phyloP scores from a whole-genome alignment of 2,329 filamentous ascomycete species.

The Fusarium pininemorale region DNA sequence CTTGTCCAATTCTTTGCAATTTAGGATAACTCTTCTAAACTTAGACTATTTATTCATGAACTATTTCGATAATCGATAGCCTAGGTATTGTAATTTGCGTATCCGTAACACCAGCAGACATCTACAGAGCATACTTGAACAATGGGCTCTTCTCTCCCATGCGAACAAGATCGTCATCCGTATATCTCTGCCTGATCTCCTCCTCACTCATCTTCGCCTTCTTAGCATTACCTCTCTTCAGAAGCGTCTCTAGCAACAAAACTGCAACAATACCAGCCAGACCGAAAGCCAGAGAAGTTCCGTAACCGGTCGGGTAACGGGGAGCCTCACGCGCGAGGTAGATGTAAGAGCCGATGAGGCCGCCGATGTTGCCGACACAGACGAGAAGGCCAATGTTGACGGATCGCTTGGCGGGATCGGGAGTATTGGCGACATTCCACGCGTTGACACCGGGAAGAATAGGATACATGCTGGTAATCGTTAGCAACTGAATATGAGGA shows the following conservation, averaged over 20 bases:
- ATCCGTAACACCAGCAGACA: too few species aligned
- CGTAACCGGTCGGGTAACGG: constrained; percentile 4
- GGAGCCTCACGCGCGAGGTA: constrained; percentile 15
- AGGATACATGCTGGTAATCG: constrained; percentile 43
- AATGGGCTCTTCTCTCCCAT: constrained; percentile 21
- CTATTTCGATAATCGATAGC: background rate
- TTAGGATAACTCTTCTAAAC: background rate
- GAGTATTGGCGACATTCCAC: constrained; percentile 53
- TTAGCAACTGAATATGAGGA: background rate
- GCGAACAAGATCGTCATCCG: constrained; percentile 6
- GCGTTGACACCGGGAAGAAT: constrained; percentile 53
- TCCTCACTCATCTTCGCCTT: constrained; percentile 5
- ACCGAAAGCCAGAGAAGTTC: constrained; percentile 8
- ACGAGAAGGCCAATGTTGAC: constrained; percentile 54
- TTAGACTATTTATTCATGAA: background rate
- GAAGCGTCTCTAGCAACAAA: background rate
- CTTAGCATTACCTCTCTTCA: constrained; percentile 9
- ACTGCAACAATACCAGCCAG: constrained; percentile 13
- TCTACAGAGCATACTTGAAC: constrained; percentile 13
- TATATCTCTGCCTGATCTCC: background rate
- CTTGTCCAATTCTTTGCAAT: background rate
- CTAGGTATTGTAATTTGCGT: background rate
- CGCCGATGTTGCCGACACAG: constrained; percentile 45
- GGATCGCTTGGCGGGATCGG: constrained; percentile 50
- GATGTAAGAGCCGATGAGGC: constrained; percentile 11